A percentile compares a stretch with the other conserved stretches of the same genome.
These are phyloP conservation scores for Euphorbia peplus DNA, from an alignment of 345 rosid species.

Conservation along the genomic window DNA sequence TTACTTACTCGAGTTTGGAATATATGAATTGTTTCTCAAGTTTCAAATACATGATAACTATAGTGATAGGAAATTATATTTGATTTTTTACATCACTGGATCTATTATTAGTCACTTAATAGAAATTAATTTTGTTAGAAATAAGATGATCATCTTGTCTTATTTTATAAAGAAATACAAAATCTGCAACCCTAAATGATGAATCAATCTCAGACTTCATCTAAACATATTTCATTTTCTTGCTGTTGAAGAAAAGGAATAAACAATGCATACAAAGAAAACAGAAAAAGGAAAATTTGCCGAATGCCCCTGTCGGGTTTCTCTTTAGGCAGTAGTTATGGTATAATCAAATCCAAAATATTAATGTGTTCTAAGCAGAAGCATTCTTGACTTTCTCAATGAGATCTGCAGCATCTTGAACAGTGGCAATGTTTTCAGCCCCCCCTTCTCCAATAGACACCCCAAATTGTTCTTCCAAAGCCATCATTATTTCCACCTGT, in stretches of 20 bases:
- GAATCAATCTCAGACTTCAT: too few species aligned
- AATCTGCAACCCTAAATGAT: neutral
- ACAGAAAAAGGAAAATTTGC: neutral
- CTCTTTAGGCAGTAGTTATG: too few species aligned
- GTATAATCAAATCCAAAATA: too few species aligned
- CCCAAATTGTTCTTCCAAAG: constrained; percentile 59
- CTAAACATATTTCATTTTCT: neutral
- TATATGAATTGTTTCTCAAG: neutral
- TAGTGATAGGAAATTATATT: too few species aligned
- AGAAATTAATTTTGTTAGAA: neutral
- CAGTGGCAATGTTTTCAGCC: constrained; percentile 52
- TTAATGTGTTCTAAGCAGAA: constrained; percentile 12
- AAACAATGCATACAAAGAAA: neutral
- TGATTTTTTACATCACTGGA: too few species aligned
- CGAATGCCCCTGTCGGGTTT: neutral
- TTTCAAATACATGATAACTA: too few species aligned
- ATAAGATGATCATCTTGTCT: too few species aligned
- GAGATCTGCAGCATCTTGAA: constrained; percentile 64
- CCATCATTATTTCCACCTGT: constrained; percentile 68
- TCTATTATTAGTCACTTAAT: too few species aligned
- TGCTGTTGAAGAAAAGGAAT: neutral
- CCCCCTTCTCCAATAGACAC: constrained; percentile 62
- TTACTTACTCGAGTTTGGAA: neutral
- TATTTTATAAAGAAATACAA: neutral
- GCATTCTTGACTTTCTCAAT: constrained; percentile 51